Evolutionary conservation across 306 rosid genomes (phyloP), one percentile per base, ranked within the genome.

Genomic region (Quercus dentata): DNA sequence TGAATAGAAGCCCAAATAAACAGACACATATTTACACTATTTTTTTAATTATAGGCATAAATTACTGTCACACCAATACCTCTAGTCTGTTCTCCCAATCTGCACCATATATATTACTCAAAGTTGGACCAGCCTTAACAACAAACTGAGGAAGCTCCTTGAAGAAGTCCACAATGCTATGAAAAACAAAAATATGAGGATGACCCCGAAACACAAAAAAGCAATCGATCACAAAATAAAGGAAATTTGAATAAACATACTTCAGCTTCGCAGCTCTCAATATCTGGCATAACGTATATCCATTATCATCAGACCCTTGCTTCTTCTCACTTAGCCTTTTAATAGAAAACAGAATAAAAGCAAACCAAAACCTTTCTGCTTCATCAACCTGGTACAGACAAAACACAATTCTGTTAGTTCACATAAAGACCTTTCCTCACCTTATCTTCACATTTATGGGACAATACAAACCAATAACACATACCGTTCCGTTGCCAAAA

Each of bases 81-180:
- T 93, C 92, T 30, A 96, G 93, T 89, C 88, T 96, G 84, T 69
- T 88, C 81, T 96, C 98, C 99, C 99, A 96, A 87, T 96, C 99
- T 9, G 85, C 20, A 70, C 99, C 99, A 80, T 90, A 91, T 41
- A 85, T 18, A 79, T 80, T 81, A 77, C 91, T 91, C 71, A 96
- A 83, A 78, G 87, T 82, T 69, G 94, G 83, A 84, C 98, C 94
- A 52, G 97, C 94, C 85, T 92, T 96, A 9, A 89, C 97, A 74
- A 93, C 86, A 90, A 88, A 93, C 87, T 96, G 99, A 74, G 98
- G 98, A 78, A 96, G 90, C 89, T 96, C 99, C 88, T 89, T 93
- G 79, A 93, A 93, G 81, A 96, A 96, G 68, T 93, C 98, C 67
- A 85, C 82, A 73, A 96, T 84, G 86, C 99, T 96, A 92, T 76